Conservation (phyloP, 768 basidiomycete species). For the Termitomyces heimii region DNA sequence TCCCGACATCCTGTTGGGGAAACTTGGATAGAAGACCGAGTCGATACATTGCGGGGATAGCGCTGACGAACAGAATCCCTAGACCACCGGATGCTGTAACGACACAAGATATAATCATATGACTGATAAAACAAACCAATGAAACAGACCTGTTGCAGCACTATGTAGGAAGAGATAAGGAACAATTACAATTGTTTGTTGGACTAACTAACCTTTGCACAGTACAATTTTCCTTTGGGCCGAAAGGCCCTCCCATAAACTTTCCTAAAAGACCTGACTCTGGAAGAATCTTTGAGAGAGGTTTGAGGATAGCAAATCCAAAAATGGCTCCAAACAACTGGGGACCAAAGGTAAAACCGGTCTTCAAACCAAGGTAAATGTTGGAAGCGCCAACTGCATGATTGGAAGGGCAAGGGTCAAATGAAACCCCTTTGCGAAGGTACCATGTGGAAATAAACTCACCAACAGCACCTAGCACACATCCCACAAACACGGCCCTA, state of each 20-base stretch:
- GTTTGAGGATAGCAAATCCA: slow-evolving; percentile 56
- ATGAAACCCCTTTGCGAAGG: not conserved
- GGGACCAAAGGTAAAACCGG: slow-evolving; percentile 62
- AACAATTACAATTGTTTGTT: not conserved
- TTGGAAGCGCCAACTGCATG: slow-evolving; percentile 47
- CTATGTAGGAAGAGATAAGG: slow-evolving; percentile 16
- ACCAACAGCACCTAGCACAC: slow-evolving; percentile 42
- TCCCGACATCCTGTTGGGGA: slow-evolving; percentile 48
- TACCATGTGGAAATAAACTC: not conserved
- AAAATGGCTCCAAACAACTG: slow-evolving; percentile 59
- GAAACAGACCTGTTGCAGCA: slow-evolving; percentile 40
- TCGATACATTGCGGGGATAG: slow-evolving; percentile 56
- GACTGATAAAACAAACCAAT: slow-evolving; percentile 2
- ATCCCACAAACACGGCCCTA: slow-evolving; percentile 46
- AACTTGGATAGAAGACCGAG: slow-evolving; percentile 38
- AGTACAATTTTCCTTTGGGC: slow-evolving; percentile 64
- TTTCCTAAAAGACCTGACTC: slow-evolving; percentile 37
- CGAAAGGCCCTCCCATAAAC: slow-evolving; percentile 50
- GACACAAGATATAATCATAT: slow-evolving; percentile 4
- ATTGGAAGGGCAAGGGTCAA: not conserved
- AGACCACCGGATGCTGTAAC: slow-evolving; percentile 45
- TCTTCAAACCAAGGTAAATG: slow-evolving; percentile 65
- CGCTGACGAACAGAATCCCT: slow-evolving; percentile 55
- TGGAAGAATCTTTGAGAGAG: slow-evolving; percentile 43
- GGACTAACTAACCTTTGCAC: slow-evolving; percentile 39